phyloP scores from a whole-genome alignment of 1,139 yeast genomes.

The Kodamaea fungicola region DNA sequence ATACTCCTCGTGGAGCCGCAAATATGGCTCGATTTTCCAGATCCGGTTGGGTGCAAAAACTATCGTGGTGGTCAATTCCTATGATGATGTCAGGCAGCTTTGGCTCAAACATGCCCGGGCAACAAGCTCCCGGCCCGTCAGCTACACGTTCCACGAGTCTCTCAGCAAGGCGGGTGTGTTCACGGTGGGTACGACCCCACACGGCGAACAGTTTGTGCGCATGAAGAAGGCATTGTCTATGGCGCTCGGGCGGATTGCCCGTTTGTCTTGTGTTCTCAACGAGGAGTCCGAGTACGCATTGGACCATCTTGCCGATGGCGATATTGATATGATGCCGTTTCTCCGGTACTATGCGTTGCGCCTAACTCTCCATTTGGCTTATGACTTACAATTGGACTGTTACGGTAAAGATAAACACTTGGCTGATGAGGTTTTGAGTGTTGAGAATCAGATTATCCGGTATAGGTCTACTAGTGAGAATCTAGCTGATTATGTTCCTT shows the following conservation, averaged over 20 bases:
- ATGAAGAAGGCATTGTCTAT: constrained; percentile 55
- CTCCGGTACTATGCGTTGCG: constrained; percentile 56
- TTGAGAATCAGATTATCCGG: constrained; percentile 63
- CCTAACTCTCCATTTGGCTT: constrained; percentile 55
- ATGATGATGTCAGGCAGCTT: constrained; percentile 46
- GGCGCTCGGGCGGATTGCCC: not conserved
- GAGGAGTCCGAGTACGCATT: constrained; percentile 34
- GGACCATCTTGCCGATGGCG: constrained; percentile 22
- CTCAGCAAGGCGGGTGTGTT: constrained; percentile 55
- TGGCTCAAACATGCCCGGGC: constrained; percentile 55
- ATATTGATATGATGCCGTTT: constrained; percentile 36
- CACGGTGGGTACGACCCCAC: constrained; percentile 79
- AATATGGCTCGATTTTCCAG: constrained; percentile 53
- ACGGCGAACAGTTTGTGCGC: constrained; percentile 48
- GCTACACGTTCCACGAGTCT: constrained; percentile 65
- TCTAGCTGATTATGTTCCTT: constrained; percentile 59
- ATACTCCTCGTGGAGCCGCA: constrained; percentile 46
- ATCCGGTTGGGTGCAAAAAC: constrained; percentile 55
- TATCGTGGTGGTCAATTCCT: constrained; percentile 65
- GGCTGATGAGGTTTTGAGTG: constrained; percentile 52
- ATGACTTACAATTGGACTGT: constrained; percentile 54
- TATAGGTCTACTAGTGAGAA: constrained; percentile 64
- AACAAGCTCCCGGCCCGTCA: constrained; percentile 63
- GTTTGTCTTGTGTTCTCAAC: constrained; percentile 38
- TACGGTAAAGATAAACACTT: constrained; percentile 35